Evolutionary conservation across 176 grass and related monocot species (phyloP).

Genomic region (Carex myosuroides): DNA sequence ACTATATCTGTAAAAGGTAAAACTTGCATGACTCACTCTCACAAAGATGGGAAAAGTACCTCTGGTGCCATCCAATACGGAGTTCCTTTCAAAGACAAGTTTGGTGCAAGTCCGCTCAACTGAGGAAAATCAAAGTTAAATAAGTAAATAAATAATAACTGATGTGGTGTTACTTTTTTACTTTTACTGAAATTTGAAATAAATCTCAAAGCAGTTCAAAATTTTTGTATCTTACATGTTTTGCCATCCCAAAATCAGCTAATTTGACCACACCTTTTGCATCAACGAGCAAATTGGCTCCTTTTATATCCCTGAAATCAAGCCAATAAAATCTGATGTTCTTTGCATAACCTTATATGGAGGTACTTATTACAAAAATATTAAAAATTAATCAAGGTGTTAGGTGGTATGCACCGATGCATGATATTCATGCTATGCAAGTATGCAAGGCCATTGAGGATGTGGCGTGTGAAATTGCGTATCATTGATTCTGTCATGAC

Average conservation of each 20-base stretch:
- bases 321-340: slow-evolving; percentile 12
- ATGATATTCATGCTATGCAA: slow-evolving; percentile 93
- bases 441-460: slow-evolving; percentile 81
- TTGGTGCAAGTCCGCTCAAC: slow-evolving; percentile 70
- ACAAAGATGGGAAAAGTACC: slow-evolving; percentile 31
- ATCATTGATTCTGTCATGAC: slow-evolving; percentile 90
- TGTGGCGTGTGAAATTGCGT: slow-evolving; percentile 96
- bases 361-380: not conserved
- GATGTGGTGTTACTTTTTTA: not conserved
- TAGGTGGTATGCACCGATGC: slow-evolving; percentile 31
- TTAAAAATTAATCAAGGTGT: not conserved
- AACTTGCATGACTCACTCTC: slow-evolving; percentile 5
- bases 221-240: slow-evolving; percentile 67
- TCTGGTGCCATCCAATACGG: slow-evolving; percentile 99
- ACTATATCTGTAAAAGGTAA: not conserved
- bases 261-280: slow-evolving; percentile 90
- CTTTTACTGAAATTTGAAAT: not conserved
- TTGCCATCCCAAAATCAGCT: slow-evolving; percentile 99
- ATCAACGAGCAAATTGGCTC: slow-evolving; percentile 97
- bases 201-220: slow-evolving; percentile 12
- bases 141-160: not conserved
- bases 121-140: slow-evolving; percentile 31
- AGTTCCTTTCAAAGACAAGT: slow-evolving; percentile 88
- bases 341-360: not conserved
- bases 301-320: slow-evolving; percentile 91